These are phyloP conservation scores for Myriosclerotinia duriaeana DNA, from an alignment of 2,329 filamentous ascomycete genomes.

Conservation along the genomic window DNA sequence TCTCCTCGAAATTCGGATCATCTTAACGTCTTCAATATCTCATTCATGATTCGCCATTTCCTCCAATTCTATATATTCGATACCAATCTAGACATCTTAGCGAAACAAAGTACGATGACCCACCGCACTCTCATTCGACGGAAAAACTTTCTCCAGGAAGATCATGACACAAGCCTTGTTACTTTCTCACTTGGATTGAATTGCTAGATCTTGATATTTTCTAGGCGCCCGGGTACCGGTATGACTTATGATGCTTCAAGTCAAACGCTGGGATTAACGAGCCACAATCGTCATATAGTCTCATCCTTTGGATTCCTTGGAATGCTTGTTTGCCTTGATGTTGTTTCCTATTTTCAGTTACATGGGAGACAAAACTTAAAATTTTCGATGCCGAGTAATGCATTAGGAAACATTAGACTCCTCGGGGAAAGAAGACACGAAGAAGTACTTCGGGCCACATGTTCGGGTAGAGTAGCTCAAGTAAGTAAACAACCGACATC, in stretches of 20 bases:
- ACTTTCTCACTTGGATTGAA: not conserved
- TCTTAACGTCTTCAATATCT: not conserved
- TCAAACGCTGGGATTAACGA: not conserved
- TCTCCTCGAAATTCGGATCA: conserved; percentile 10
- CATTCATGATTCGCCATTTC: not conserved
- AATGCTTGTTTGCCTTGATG: not conserved
- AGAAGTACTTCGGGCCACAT: not conserved
- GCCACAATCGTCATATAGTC: conserved; percentile 5
- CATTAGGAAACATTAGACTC: not conserved
- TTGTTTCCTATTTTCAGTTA: not conserved
- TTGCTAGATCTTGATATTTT: not conserved
- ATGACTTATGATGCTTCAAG: conserved; percentile 9
- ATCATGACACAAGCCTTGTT: conserved; percentile 11
- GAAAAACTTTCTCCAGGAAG: conserved; percentile 9
- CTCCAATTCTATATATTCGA: conserved; percentile 1
- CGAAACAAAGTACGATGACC: conserved; percentile 8
- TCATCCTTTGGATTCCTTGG: not conserved
- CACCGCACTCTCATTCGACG: conserved; percentile 5
- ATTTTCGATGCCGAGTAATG: not conserved
- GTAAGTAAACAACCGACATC: not conserved
- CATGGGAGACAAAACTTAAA: not conserved
- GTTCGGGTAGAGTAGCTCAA: conserved; percentile 8
- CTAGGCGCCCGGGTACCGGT: conserved; percentile 10
- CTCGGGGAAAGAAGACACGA: not conserved
- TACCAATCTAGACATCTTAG: conserved; percentile 14